Conservation (phyloP, 1,284 basidiomycete species). For the Ustilago esculenta region DNA sequence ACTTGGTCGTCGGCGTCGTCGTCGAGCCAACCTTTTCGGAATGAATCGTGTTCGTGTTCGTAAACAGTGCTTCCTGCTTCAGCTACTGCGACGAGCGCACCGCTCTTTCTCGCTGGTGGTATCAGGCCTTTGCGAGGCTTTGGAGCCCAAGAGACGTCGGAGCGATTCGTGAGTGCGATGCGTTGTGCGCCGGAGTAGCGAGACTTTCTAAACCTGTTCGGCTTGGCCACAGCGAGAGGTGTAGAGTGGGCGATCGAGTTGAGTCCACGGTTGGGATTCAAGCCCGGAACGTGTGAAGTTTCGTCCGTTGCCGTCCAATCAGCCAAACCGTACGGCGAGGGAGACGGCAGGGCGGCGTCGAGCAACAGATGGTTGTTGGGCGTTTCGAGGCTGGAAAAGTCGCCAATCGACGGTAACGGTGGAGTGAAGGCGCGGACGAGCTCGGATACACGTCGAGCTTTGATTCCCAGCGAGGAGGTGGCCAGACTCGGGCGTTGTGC, state of each 20-base stretch:
- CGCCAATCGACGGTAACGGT: slow-evolving; percentile 28
- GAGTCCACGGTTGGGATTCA: slow-evolving; percentile 6
- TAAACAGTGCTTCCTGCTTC: slow-evolving; percentile 1
- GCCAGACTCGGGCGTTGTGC: slow-evolving; percentile 24
- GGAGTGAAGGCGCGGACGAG: slow-evolving; percentile 39
- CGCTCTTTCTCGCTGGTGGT: neutral
- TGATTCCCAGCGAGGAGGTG: slow-evolving; percentile 36
- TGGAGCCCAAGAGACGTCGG: slow-evolving; percentile 1
- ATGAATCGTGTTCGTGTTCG: slow-evolving; percentile 35
- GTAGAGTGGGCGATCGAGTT: slow-evolving; percentile 20
- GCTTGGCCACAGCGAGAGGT: slow-evolving; percentile 10
- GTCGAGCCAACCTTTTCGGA: slow-evolving; percentile 33
- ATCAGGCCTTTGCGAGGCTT: slow-evolving; percentile 4
- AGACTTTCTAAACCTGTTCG: slow-evolving; percentile 7
- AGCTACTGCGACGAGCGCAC: neutral
- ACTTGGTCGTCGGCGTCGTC: slow-evolving; percentile 12
- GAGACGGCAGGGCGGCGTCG: slow-evolving; percentile 27
- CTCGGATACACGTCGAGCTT: slow-evolving; percentile 43
- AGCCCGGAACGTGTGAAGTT: slow-evolving; percentile 26
- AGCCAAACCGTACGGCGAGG: slow-evolving; percentile 28
- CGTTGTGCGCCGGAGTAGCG: slow-evolving; percentile 42
- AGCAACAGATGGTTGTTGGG: slow-evolving; percentile 21
- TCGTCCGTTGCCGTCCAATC: slow-evolving; percentile 44
- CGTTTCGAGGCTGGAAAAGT: slow-evolving; percentile 26
- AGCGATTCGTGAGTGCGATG: neutral